These are phyloP conservation scores for Cercospora zeae-maydis DNA, from an alignment of 2,329 filamentous ascomycete species.

Conservation along the genomic window DNA sequence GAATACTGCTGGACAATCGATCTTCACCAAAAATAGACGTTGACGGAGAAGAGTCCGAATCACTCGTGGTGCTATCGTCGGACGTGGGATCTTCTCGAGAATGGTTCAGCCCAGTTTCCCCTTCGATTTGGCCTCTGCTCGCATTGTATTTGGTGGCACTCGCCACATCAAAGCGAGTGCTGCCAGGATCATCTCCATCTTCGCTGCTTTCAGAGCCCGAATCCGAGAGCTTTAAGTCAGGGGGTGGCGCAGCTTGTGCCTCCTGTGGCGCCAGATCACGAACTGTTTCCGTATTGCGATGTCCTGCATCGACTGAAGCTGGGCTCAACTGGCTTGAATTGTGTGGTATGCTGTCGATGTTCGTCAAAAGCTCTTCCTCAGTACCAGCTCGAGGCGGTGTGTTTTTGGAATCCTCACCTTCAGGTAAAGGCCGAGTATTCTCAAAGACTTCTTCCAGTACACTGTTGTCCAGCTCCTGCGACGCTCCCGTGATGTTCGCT, in stretches of 20 bases:
- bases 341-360: constrained; percentile 11
- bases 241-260: background rate
- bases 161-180: background rate
- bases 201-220: constrained; percentile 5
- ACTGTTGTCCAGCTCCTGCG: background rate
- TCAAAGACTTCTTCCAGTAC: constrained; percentile 18
- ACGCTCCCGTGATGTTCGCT: background rate
- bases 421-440: constrained; percentile 20
- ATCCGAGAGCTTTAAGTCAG: background rate
- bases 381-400: background rate
- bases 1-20: background rate
- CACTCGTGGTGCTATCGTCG: background rate
- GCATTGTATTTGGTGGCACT: background rate
- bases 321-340: constrained; percentile 1
- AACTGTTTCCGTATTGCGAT: background rate
- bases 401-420: constrained; percentile 22
- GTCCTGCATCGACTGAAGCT: background rate
- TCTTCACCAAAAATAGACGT: background rate
- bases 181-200: constrained; percentile 2
- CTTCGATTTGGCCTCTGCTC: background rate
- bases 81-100: background rate
- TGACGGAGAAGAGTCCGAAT: background rate
- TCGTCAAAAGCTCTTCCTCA: constrained; percentile 16
- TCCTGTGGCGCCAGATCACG: background rate
- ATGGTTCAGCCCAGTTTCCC: background rate